Evolutionary conservation across 352 stramenopile genomes (phyloP).

Genomic region (Pythium myriotylum): DNA sequence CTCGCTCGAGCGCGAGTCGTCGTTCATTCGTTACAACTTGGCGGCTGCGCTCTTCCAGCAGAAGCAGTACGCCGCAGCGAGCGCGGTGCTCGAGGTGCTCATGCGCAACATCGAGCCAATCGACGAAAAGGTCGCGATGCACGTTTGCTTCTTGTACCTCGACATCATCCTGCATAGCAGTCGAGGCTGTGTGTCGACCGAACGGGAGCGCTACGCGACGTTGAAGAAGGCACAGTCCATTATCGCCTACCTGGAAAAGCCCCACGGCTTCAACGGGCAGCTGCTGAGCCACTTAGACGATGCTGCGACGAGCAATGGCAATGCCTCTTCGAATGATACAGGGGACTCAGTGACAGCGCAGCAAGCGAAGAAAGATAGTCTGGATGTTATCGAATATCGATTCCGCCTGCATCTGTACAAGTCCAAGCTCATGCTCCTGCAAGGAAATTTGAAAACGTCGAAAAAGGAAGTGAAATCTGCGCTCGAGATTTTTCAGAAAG

Average conservation of each 20-base stretch:
- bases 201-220: constrained; percentile 65
- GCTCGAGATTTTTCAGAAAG: constrained; percentile 93
- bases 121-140: constrained; percentile 91
- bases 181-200: constrained; percentile 79
- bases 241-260: constrained; percentile 89
- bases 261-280: constrained; percentile 88
- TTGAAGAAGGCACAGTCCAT: constrained; percentile 88
- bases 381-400: constrained; percentile 85
- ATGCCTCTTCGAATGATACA: constrained; percentile 21
- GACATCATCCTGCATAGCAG: constrained; percentile 92
- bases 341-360: constrained; percentile 37
- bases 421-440: constrained; percentile 88
- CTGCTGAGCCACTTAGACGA: constrained; percentile 47
- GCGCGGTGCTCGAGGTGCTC: constrained; percentile 81
- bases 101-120: constrained; percentile 91
- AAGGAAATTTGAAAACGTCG: constrained; percentile 85
- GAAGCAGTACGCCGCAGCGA: constrained; percentile 91
- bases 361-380: constrained; percentile 57
- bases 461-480: constrained; percentile 94
- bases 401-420: constrained; percentile 93
- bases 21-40: constrained; percentile 92
- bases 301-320: constrained; percentile 13
- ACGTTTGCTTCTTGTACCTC: constrained; percentile 93
- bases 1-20: constrained; percentile 82
- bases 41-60: constrained; percentile 84